A percentile compares a stretch with the other conserved stretches of the same genome.
Conservation (phyloP, 1,284 basidiomycete species). For the Apiotrichum laibachii region DNA sequence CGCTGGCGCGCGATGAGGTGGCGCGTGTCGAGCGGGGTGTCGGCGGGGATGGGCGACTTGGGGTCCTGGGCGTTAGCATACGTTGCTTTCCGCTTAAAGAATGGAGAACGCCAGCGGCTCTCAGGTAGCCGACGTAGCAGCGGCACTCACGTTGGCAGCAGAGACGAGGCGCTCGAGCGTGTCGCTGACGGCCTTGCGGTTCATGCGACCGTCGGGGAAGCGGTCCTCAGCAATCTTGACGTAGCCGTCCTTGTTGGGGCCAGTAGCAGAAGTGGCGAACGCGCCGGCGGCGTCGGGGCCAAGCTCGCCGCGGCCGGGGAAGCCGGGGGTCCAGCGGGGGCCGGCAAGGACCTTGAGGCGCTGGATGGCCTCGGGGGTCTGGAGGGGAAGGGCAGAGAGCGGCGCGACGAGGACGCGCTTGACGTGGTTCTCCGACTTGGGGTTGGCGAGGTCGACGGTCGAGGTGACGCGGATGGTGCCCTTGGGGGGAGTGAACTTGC, state of each 20-base stretch:
- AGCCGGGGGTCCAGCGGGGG: slow-evolving; percentile 70
- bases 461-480: slow-evolving; percentile 64
- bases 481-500: slow-evolving; percentile 66
- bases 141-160: slow-evolving; percentile 67
- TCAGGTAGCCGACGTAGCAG: neutral
- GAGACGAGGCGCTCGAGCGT: slow-evolving; percentile 66
- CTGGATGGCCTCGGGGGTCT: slow-evolving; percentile 62
- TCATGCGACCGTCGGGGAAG: slow-evolving; percentile 72
- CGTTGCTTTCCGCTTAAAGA: too few species aligned
- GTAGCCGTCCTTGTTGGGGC: slow-evolving; percentile 63
- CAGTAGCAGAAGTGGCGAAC: slow-evolving; percentile 19
- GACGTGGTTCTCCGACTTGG: slow-evolving; percentile 60
- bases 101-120: too few species aligned
- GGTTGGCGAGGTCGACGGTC: slow-evolving; percentile 69
- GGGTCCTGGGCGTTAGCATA: slow-evolving; percentile 51
- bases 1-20: slow-evolving; percentile 67
- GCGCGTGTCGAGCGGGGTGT: slow-evolving; percentile 71
- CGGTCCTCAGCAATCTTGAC: slow-evolving; percentile 82
- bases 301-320: slow-evolving; percentile 54
- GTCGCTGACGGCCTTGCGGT: slow-evolving; percentile 81
- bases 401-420: slow-evolving; percentile 72
- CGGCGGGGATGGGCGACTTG: slow-evolving; percentile 57
- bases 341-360: slow-evolving; percentile 79
- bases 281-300: slow-evolving; percentile 42
- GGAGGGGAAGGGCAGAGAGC: slow-evolving; percentile 67